Evolutionary conservation across 768 basidiomycete species (phyloP).

Genomic region (Xerocomus potaroensis): DNA sequence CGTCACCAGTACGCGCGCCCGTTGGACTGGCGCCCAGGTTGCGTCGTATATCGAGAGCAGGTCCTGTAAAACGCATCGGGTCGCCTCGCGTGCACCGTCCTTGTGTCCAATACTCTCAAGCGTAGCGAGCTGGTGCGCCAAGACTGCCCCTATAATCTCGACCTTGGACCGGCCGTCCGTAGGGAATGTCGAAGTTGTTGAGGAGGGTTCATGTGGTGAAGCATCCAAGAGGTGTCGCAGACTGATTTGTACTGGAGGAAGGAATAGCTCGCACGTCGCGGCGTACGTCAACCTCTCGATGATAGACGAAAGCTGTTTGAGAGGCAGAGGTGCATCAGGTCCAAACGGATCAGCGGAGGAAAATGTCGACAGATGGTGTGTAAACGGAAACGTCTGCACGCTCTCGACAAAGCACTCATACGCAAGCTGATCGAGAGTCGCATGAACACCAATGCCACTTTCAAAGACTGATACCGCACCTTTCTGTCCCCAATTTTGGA

Average conservation of each 20-base stretch:
- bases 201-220: not conserved
- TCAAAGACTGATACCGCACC: slow-evolving; percentile 39
- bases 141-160: slow-evolving; percentile 45
- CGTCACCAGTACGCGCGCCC: slow-evolving; percentile 53
- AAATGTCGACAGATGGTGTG: slow-evolving; percentile 17
- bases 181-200: slow-evolving; percentile 14
- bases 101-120: slow-evolving; percentile 58
- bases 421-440: slow-evolving; percentile 43
- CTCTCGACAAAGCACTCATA: slow-evolving; percentile 52
- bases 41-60: slow-evolving; percentile 46
- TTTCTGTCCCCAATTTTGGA: slow-evolving; percentile 73
- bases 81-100: slow-evolving; percentile 42
- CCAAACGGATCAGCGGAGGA: slow-evolving; percentile 31
- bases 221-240: slow-evolving; percentile 24
- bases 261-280: slow-evolving; percentile 61
- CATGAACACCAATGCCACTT: not conserved
- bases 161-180: slow-evolving; percentile 9
- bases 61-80: slow-evolving; percentile 44
- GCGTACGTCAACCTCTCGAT: slow-evolving; percentile 66
- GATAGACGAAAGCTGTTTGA: slow-evolving; percentile 56
- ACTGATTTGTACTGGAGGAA: slow-evolving; percentile 47
- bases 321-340: slow-evolving; percentile 33
- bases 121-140: slow-evolving; percentile 58
- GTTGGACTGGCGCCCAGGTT: slow-evolving; percentile 49
- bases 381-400: slow-evolving; percentile 53